phyloP scores from a whole-genome alignment of 495 filamentous ascomycete genomes.

The Neurospora tetraspora region DNA sequence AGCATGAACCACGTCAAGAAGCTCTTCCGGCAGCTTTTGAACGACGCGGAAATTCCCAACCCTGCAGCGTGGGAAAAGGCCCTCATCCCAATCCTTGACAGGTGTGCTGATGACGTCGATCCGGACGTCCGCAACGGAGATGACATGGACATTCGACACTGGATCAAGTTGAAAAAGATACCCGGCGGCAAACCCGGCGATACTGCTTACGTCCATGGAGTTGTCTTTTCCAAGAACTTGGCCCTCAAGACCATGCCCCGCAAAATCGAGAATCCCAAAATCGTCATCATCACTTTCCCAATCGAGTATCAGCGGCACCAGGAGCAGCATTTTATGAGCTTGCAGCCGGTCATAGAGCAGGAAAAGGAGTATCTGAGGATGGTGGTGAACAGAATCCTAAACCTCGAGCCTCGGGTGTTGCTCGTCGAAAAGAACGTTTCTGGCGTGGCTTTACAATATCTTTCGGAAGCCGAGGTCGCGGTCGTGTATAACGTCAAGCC shows the following conservation, averaged over 20 bases:
- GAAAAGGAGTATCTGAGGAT: slow-evolving; percentile 92
- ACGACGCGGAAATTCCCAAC: slow-evolving; percentile 65
- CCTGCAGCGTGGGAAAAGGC: slow-evolving; percentile 78
- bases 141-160: slow-evolving; percentile 97
- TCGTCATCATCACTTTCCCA: slow-evolving; percentile 88
- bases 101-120: slow-evolving; percentile 89
- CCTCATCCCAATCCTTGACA: slow-evolving; percentile 79
- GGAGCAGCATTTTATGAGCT: slow-evolving; percentile 94
- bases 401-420: slow-evolving; percentile 71
- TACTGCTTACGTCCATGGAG: slow-evolving; percentile 86
- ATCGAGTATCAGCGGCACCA: slow-evolving; percentile 89
- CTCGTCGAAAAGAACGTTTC: slow-evolving; percentile 86
- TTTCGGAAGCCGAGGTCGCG: slow-evolving; percentile 79
- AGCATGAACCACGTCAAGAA: slow-evolving; percentile 81
- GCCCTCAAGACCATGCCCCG: slow-evolving; percentile 93
- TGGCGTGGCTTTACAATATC: slow-evolving; percentile 76
- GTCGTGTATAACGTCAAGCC: slow-evolving; percentile 94
- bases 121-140: slow-evolving; percentile 83
- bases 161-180: slow-evolving; percentile 95
- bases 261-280: slow-evolving; percentile 71
- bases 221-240: slow-evolving; percentile 95
- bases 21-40: slow-evolving; percentile 71
- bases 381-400: slow-evolving; percentile 83
- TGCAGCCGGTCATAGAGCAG: slow-evolving; percentile 93
- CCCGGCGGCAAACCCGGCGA: slow-evolving; percentile 82